A percentile compares a stretch with the other conserved stretches of the same genome.
Conservation (phyloP, 441 rosid species). For the Arabidopsis hybrid region DNA sequence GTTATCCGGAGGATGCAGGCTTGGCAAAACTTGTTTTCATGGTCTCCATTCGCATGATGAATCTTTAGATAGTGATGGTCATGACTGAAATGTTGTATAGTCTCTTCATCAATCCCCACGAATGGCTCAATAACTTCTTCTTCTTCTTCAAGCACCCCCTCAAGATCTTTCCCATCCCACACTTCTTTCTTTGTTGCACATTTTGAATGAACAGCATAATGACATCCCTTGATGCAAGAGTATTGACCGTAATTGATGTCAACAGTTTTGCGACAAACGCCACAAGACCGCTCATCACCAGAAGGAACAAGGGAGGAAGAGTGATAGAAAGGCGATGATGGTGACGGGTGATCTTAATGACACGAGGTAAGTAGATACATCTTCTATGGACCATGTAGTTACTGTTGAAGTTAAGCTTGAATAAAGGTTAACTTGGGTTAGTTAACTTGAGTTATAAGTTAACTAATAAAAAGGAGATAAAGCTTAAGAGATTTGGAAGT, state of each 20-base stretch:
- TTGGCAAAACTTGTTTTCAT: conserved; percentile 10
- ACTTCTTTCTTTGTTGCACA: conserved; percentile 15
- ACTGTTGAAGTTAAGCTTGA: too few relatives aligned
- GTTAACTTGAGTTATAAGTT: too few relatives aligned
- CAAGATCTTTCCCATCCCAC: conserved; percentile 35
- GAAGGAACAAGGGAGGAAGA: conserved; percentile 17
- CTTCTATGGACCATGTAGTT: neutral
- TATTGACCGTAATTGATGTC: conserved; percentile 15
- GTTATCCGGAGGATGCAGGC: conserved; percentile 9
- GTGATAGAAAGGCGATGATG: conserved; percentile 13
- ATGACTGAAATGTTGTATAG: conserved; percentile 31
- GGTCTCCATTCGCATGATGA: neutral
- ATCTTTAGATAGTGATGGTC: neutral
- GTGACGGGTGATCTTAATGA: conserved; percentile 22
- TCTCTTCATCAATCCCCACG: conserved; percentile 24
- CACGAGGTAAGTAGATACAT: conserved; percentile 27
- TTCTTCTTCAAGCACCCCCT: conserved; percentile 19
- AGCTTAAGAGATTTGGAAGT: too few relatives aligned
- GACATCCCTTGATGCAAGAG: conserved; percentile 18
- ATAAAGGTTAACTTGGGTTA: too few relatives aligned
- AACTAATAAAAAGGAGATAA: too few relatives aligned
- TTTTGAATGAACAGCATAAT: conserved; percentile 10
- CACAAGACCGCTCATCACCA: conserved; percentile 11
- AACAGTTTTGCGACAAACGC: conserved; percentile 18
- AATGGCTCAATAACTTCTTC: conserved; percentile 17